These are phyloP conservation scores for Cladosporium sp. DNA, from an alignment of 2,329 filamentous ascomycete species.

Conservation along the genomic window DNA sequence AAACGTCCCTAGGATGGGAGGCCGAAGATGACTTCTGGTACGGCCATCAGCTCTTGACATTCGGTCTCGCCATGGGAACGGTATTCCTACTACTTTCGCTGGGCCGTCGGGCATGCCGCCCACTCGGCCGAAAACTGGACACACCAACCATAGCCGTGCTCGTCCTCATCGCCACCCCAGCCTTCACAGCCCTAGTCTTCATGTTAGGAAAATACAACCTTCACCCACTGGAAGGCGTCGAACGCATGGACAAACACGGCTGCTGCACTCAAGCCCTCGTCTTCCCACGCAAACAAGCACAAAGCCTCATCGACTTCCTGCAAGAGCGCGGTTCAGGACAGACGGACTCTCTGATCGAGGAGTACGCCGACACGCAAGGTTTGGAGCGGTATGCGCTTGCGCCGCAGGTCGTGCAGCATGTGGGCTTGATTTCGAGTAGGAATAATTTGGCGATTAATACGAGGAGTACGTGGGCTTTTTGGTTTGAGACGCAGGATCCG, in stretches of 20 bases:
- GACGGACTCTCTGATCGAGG: slow-evolving; percentile 19
- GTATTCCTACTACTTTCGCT: slow-evolving; percentile 4
- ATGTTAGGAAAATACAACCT: slow-evolving; percentile 18
- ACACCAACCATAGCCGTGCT: slow-evolving; percentile 3
- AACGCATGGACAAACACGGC: slow-evolving; percentile 21
- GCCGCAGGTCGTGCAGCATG: slow-evolving; percentile 21
- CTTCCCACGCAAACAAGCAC: slow-evolving; percentile 22
- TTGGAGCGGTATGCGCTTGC: slow-evolving; percentile 15
- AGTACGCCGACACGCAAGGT: slow-evolving; percentile 14
- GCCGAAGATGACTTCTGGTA: slow-evolving; percentile 8
- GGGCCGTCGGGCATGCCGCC: neutral
- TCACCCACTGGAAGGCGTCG: slow-evolving; percentile 12
- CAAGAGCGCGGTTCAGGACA: slow-evolving; percentile 17
- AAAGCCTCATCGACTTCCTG: slow-evolving; percentile 14
- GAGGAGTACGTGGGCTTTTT: slow-evolving; percentile 17
- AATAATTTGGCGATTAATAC: slow-evolving; percentile 14
- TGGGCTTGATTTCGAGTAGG: slow-evolving; percentile 16
- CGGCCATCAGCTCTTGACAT: slow-evolving; percentile 16
- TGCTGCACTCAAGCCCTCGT: slow-evolving; percentile 34
- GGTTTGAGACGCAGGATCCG: slow-evolving; percentile 15
- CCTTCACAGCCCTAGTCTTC: slow-evolving; percentile 17
- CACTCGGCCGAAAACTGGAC: slow-evolving; percentile 11
- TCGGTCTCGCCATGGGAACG: slow-evolving; percentile 16
- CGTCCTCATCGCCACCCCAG: slow-evolving; percentile 12
- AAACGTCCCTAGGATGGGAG: slow-evolving; percentile 28